Base-by-base conservation (phyloP, 148 eudicot species). In the Vaccinium macrocarpon region DNA sequence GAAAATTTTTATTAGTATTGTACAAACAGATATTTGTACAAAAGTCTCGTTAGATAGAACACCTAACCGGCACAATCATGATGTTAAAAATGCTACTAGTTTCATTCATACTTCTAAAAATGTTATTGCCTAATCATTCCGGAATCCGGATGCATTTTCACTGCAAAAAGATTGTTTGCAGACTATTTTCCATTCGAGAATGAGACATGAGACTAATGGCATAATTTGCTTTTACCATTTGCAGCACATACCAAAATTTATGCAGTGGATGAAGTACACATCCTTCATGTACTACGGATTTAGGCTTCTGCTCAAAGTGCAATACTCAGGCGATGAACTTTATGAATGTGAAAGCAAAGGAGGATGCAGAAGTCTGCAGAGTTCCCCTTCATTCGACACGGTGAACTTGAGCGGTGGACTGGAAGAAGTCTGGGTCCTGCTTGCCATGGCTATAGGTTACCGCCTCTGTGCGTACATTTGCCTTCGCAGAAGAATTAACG, bases 171-270 rank as follows among this genome's bases (percentile, higher is more conserved):
- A 53, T 11, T 13, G 16, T 53, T 12, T 51, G 53, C 13, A 51
- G 53, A 51, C 53, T 15, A 53, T 53, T 27, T 68, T 27, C 42
- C 38, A 68, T 27, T 68, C 5, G 73, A 68, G 18, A 29, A 68
- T 68, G 73, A 68, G 42, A 29, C 38, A 68, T 68, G 73, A 68
- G 35, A 25, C 15, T 25, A 27, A n/a, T 62, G 68, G 8, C 32
- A 66, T 66, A 11, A 23, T 66, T 66, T 66, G 72, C 68, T 66
- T 27, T 27, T 29, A 0, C 14, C 73, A 68, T 19, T 84, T 84
- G 90, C 97, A 97, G 98, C 98, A 97, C 73, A 95, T 97, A 83
- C 99, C 99, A 10, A 90, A 89, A 78, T 95, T 95, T 51, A 95
- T 97, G 96, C 86, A 82, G 72, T 97, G 99, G 99, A 81, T 97